Evolutionary conservation across 257 asterid genomes (phyloP), one percentile per base, ranked within the genome.

Genomic region (Fraxinus pennsylvanica): DNA sequence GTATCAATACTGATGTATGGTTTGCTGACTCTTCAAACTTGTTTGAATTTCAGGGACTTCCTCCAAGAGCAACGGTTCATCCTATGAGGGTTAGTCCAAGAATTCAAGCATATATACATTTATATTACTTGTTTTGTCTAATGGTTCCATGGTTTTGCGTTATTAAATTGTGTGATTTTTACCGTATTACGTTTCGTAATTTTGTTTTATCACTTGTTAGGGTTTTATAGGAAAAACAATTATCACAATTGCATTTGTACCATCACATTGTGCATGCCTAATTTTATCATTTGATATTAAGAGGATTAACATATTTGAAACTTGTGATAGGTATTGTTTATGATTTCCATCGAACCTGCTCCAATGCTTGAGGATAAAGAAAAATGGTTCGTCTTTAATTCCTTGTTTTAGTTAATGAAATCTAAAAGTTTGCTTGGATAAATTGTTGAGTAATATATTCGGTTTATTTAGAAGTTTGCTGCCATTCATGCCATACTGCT

Each of bases 341-440:
- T 93, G 99, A 95, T 93, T 80, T 93, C 98, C 72, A 92, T 83
- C 54, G 99, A 95, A 84, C 98, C 99, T 68, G 97, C 99, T 84
- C 99, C 99, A 70, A 95, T 93, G 99, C 99, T 95, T 25, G 98
- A 93, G 87, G 99, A 95, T 83, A 95, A 93, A 86, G 98, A 95
- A 81, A 95, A 95, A 86, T 95, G 99, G 99, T 93, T 76, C 75
- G 91, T 77, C 85, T 77, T 85, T 71, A 45, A 83, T 54, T 67
- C 84, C 71, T 83, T 71, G 36, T 73, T 75, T 63, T 70, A 45
- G 35, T 78, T 81, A 25, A 66, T 72, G 65, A 67, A 29, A 8
- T 45, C 75, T 80, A 72, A 71, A 36, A 41, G 45, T 43, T 71
- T 47, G 17, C 30, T 21, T 80, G 41, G 38, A 43, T 75, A 6